phyloP scores from a whole-genome alignment of 2,329 filamentous ascomycete genomes.

The Epichloe uncinata region DNA sequence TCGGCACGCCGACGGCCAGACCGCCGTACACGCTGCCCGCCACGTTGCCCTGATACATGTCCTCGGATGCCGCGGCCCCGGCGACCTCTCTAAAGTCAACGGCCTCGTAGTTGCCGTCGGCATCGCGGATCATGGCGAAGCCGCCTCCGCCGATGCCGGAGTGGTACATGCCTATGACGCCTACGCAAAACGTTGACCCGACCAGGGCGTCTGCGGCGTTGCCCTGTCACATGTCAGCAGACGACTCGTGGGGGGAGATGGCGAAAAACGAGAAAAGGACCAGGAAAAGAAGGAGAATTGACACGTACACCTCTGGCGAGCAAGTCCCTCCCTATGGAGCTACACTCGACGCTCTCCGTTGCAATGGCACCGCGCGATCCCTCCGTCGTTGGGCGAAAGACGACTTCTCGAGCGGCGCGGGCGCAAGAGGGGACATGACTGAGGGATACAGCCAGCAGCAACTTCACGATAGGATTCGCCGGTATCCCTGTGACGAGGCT shows the following conservation, averaged over 20 bases:
- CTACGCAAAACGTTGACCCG: conserved; percentile 61
- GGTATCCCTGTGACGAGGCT: neutral
- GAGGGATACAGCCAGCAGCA: conserved; percentile 2
- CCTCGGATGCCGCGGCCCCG: conserved; percentile 63
- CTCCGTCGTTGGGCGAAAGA: conserved; percentile 10
- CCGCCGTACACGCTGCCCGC: conserved; percentile 57
- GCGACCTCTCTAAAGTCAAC: conserved; percentile 87
- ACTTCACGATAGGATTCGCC: neutral
- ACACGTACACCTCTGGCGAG: conserved; percentile 35
- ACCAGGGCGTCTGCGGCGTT: conserved; percentile 69
- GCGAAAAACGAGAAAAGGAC: neutral
- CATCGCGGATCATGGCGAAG: conserved; percentile 68
- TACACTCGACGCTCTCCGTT: conserved; percentile 57
- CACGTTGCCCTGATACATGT: conserved; percentile 71
- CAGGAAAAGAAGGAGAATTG: neutral
- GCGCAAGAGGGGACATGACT: conserved; percentile 5
- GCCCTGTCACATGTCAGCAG: conserved; percentile 29
- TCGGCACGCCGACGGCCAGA: conserved; percentile 57
- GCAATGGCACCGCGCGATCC: conserved; percentile 49
- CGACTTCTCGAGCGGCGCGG: conserved; percentile 8
- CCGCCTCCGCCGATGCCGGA: conserved; percentile 80
- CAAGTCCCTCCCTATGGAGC: conserved; percentile 51
- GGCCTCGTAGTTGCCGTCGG: conserved; percentile 65
- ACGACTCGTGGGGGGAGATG: too few relatives aligned
- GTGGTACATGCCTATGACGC: conserved; percentile 65